These are phyloP conservation scores for Scedosporium aurantiacum DNA, from an alignment of 2,329 filamentous ascomycete species.

Conservation along the genomic window DNA sequence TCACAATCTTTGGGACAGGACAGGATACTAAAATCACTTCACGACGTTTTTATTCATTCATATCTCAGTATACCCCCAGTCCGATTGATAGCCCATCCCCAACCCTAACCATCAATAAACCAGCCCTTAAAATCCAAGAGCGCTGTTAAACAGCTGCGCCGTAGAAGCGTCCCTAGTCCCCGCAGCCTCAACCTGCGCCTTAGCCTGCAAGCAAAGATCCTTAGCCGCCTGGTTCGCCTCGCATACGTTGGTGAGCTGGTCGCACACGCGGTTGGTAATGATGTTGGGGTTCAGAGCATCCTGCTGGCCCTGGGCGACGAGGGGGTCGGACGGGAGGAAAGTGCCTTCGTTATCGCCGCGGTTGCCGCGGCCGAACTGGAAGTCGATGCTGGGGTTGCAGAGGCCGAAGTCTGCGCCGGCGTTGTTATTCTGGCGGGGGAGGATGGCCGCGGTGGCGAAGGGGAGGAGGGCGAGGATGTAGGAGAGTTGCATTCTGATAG, in stretches of 20 bases:
- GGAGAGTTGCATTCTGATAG: slow-evolving; percentile 2
- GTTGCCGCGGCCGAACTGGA: slow-evolving; percentile 45
- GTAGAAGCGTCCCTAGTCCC: slow-evolving; percentile 30
- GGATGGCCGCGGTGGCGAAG: slow-evolving; percentile 3
- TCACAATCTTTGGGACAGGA: too few species aligned
- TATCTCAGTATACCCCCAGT: not conserved
- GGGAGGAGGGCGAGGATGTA: slow-evolving; percentile 4
- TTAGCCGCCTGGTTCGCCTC: slow-evolving; percentile 49
- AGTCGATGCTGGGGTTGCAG: slow-evolving; percentile 48
- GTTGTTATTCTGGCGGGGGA: slow-evolving; percentile 15
- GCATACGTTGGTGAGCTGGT: slow-evolving; percentile 58
- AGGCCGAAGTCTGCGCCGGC: slow-evolving; percentile 37
- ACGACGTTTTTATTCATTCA: not conserved
- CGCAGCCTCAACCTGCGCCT: slow-evolving; percentile 22
- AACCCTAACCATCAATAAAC: not conserved
- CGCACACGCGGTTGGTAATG: slow-evolving; percentile 62
- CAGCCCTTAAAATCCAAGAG: slow-evolving; percentile 23
- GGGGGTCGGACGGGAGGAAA: slow-evolving; percentile 54
- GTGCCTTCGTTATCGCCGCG: slow-evolving; percentile 50
- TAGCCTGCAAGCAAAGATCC: slow-evolving; percentile 37
- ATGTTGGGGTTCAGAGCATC: slow-evolving; percentile 63
- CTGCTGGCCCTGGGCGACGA: slow-evolving; percentile 48
- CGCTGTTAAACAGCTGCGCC: slow-evolving; percentile 35
- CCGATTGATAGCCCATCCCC: too few species aligned
- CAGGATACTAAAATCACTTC: not conserved